Base-by-base conservation (phyloP, 2,329 filamentous ascomycete species). In the Microsporum audouinii region DNA sequence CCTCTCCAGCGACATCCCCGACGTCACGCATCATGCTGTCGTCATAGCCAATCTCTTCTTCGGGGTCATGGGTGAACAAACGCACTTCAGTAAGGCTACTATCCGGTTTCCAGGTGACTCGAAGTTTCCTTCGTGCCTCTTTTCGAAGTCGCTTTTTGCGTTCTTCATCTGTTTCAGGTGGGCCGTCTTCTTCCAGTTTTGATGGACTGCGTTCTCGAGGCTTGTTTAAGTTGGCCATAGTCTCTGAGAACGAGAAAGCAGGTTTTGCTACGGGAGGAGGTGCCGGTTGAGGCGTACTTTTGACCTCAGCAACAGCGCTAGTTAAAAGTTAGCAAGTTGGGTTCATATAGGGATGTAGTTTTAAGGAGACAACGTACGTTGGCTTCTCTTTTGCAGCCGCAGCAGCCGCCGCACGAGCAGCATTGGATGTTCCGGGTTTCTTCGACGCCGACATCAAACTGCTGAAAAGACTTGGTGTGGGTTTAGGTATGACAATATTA, bases 51-150 rank as follows among this genome's bases (percentile, higher is more conserved):
- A 82, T 71, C 65, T 86, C 83, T 69, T 86, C 84, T 7, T 84
- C 82, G 0, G 82, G 83, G 65, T 85, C 82, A 68, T 85, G 83
- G 31, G 79, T 81, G 69, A 86, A 86, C 57, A 82, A 77, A 53
- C 80, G 78, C 60, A 84, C 76, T 65, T 82, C 76, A 2, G 81
- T 81, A 10, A 87, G 75, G 33, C 77, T 74, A 17, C 79, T 76
- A 63, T 84, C 82, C 0, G 80, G 77, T 63, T 82, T 84, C 78
- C 83, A 87, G 5, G 75, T 78, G 3, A 87, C 84, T 23, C 82
- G 81, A 36, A 86, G 70, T 65, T 82, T 83, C 43, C 83, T 79
- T 39, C 84, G 78, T 57, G 78, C 77, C 68, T 86, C 84, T 65
- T 85, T 86, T 6, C 82, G 78, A 1, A 85, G 70, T 31, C 84